A percentile compares a stretch with the other conserved stretches of the same genome.
These are phyloP conservation scores for Mantamonas sphyraenae DNA, from an alignment of 78 protist species.

Conservation along the genomic window DNA sequence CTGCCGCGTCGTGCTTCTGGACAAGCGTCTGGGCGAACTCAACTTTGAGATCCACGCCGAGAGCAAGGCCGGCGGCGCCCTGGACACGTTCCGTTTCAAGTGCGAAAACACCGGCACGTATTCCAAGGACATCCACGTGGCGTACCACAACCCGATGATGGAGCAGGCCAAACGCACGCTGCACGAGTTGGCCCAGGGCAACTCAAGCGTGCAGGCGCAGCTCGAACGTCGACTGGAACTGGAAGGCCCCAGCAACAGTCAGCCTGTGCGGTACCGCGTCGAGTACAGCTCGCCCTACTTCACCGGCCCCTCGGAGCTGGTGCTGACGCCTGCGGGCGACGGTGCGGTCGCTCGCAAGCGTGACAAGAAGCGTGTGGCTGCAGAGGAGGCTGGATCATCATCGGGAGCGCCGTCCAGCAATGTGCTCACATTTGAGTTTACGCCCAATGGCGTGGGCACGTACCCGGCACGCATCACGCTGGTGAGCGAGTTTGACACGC, in stretches of 20 bases:
- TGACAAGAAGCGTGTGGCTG: too few species aligned
- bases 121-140: neutral
- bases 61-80: neutral
- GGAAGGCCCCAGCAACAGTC: too few species aligned
- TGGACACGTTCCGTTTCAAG: neutral
- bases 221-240: neutral
- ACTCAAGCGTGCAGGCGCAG: neutral
- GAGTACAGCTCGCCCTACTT: conserved; percentile 32
- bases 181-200: neutral
- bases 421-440: too few species aligned
- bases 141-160: neutral
- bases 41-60: conserved; percentile 2
- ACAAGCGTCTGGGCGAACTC: conserved; percentile 33
- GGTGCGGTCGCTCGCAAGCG: too few species aligned
- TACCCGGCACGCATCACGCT: too few species aligned
- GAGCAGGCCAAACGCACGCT: neutral
- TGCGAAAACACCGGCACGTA: neutral
- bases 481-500: conserved; percentile 23
- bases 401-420: too few species aligned
- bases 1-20: conserved; percentile 17
- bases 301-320: conserved; percentile 22
- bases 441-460: too few species aligned
- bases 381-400: too few species aligned
- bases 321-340: too few species aligned
- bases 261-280: conserved; percentile 19